Percentiles rank a stretch among this genome's conserved stretches.
Evolutionary conservation across 352 stramenopile genomes (phyloP).

Genomic region (Globisporangium recalcitrans): DNA sequence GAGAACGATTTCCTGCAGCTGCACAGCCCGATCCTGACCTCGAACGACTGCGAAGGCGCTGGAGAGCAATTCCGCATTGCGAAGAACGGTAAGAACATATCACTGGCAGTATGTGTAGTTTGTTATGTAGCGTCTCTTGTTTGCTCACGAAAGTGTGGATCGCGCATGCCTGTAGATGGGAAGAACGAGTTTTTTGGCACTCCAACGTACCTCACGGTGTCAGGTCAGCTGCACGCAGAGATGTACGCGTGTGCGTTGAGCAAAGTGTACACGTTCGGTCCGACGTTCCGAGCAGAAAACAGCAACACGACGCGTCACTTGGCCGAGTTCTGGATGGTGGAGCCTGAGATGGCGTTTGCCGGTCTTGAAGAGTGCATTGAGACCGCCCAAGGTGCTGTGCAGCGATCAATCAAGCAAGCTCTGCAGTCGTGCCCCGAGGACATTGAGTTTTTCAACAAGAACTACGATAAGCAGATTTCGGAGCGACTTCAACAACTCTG

Average conservation of each 20-base stretch:
- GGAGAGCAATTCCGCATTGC: slow-evolving; percentile 97
- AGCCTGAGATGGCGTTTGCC: slow-evolving; percentile 90
- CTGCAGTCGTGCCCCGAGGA: slow-evolving; percentile 88
- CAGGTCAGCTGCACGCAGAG: slow-evolving; percentile 93
- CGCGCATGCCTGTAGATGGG: slow-evolving; percentile 36
- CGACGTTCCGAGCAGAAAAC: slow-evolving; percentile 98
- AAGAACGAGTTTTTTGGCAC: slow-evolving; percentile 95
- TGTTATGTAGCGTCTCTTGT: background rate
- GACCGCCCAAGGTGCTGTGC: slow-evolving; percentile 91
- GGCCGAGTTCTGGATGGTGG: slow-evolving; percentile 98
- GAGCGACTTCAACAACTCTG: slow-evolving; percentile 80
- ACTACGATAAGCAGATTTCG: slow-evolving; percentile 82
- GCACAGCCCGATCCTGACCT: slow-evolving; percentile 95
- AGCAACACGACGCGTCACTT: slow-evolving; percentile 96
- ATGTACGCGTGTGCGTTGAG: slow-evolving; percentile 95
- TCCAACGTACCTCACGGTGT: slow-evolving; percentile 88
- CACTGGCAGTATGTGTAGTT: slow-evolving; percentile 4
- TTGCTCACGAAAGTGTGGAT: background rate
- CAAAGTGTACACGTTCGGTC: slow-evolving; percentile 99
- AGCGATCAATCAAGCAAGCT: slow-evolving; percentile 78
- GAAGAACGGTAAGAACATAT: slow-evolving; percentile 44
- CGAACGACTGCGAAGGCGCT: slow-evolving; percentile 96
- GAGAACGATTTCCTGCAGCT: slow-evolving; percentile 72
- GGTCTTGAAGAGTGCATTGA: slow-evolving; percentile 88
- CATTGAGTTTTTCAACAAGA: slow-evolving; percentile 91